Conservation (phyloP, 2,329 filamentous ascomycete genomes). For the Nemania abortiva region DNA sequence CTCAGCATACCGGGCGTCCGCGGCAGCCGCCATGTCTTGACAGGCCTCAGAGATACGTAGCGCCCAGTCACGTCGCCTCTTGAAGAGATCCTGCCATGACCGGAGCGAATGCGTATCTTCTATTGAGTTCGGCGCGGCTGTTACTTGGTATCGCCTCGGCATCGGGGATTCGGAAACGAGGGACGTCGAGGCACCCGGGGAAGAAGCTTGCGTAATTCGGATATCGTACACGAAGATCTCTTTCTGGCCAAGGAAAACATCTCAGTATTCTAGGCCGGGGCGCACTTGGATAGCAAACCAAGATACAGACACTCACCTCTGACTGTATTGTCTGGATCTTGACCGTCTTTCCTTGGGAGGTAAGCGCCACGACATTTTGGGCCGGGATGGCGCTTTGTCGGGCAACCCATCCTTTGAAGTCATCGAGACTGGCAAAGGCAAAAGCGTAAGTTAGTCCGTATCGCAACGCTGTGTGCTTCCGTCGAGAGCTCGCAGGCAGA, state of each 20-base stretch:
- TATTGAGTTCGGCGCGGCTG: conserved; percentile 84
- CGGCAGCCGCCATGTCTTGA: conserved; percentile 70
- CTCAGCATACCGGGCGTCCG: conserved; percentile 76
- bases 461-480: conserved; percentile 18
- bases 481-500: conserved; percentile 26
- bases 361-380: conserved; percentile 88
- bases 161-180: conserved; percentile 63
- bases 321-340: conserved; percentile 82
- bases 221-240: conserved; percentile 96
- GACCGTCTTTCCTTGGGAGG: conserved; percentile 83
- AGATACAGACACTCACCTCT: conserved; percentile 71
- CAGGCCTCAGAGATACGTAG: conserved; percentile 77
- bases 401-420: conserved; percentile 84
- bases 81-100: conserved; percentile 91
- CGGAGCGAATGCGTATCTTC: conserved; percentile 81
- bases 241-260: conserved; percentile 62
- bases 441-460: conserved; percentile 25
- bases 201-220: conserved; percentile 72
- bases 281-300: not conserved
- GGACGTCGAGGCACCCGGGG: conserved; percentile 58
- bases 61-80: conserved; percentile 84
- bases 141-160: conserved; percentile 67
- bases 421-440: conserved; percentile 74
- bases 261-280: conserved; percentile 27
- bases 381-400: conserved; percentile 78